These are phyloP conservation scores for Polytrichum commune DNA, from an alignment of 225 moss, liverwort and hornwort species.

Conservation along the genomic window DNA sequence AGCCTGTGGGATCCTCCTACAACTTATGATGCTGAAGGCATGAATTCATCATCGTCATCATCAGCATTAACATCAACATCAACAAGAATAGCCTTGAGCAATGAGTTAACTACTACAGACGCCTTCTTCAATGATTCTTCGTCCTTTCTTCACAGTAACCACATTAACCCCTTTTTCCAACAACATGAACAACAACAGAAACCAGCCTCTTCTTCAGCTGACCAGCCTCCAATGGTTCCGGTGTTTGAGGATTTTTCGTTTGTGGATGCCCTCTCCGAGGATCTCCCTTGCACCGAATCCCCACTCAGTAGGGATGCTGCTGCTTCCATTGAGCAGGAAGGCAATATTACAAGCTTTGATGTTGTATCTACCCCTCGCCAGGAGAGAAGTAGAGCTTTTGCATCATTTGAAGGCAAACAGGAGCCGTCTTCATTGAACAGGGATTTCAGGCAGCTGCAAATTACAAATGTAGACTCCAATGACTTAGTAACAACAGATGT, in stretches of 20 bases:
- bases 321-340: background rate
- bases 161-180: no score
- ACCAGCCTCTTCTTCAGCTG: no score
- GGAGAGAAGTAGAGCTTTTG: slow-evolving; percentile 10
- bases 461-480: slow-evolving; percentile 4
- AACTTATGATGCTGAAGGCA: no score
- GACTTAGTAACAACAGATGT: background rate
- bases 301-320: slow-evolving; percentile 30
- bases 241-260: slow-evolving; percentile 32
- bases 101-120: no score
- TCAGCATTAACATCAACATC: no score
- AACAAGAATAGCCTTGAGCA: no score
- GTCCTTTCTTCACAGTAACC: no score
- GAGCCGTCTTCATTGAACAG: background rate
- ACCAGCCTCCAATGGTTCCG: background rate
- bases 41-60: no score
- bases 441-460: slow-evolving; percentile 10
- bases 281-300: slow-evolving; percentile 39
- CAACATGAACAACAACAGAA: no score
- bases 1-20: no score
- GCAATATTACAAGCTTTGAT: no score
- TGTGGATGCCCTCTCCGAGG: slow-evolving; percentile 45
- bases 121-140: no score
- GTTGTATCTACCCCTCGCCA: slow-evolving; percentile 7
- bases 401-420: background rate